A percentile compares a stretch with the other conserved stretches of the same genome.
These are phyloP conservation scores for Cenococcum geophilum DNA, from an alignment of 495 filamentous ascomycete species.

Conservation along the genomic window DNA sequence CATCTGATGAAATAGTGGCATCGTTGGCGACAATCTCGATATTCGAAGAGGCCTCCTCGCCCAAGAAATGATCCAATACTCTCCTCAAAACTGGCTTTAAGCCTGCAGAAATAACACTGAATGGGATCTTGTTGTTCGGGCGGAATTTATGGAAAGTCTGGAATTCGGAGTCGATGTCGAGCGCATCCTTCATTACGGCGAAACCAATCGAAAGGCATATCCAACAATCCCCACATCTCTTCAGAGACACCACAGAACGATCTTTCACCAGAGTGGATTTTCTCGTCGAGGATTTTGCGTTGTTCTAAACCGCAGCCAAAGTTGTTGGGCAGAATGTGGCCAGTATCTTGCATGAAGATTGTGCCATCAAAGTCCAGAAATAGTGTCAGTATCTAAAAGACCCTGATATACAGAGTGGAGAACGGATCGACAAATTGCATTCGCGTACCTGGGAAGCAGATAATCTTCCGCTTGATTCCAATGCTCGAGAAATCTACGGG, in stretches of 20 bases:
- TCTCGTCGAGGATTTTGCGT: constrained; percentile 54
- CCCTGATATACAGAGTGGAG: not conserved
- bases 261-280: constrained; percentile 61
- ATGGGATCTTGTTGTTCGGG: constrained; percentile 57
- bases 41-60: constrained; percentile 51
- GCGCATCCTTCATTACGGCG: constrained; percentile 56
- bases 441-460: constrained; percentile 49
- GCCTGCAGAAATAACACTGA: constrained; percentile 69
- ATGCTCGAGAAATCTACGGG: constrained; percentile 20
- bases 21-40: constrained; percentile 73
- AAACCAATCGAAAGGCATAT: constrained; percentile 68
- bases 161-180: constrained; percentile 64
- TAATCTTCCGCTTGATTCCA: constrained; percentile 45
- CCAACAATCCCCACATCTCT: constrained; percentile 68
- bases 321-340: constrained; percentile 65
- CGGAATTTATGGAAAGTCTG: constrained; percentile 62
- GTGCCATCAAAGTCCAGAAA: constrained; percentile 65
- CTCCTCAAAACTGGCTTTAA: constrained; percentile 58
- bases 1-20: constrained; percentile 53
- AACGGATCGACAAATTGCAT: constrained; percentile 9
- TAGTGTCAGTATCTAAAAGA: not conserved
- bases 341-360: constrained; percentile 74
- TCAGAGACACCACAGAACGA: constrained; percentile 70
- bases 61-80: constrained; percentile 60
- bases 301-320: constrained; percentile 57